phyloP scores from a whole-genome alignment of 305 asterid genomes.

The Nicotiana rustica region DNA sequence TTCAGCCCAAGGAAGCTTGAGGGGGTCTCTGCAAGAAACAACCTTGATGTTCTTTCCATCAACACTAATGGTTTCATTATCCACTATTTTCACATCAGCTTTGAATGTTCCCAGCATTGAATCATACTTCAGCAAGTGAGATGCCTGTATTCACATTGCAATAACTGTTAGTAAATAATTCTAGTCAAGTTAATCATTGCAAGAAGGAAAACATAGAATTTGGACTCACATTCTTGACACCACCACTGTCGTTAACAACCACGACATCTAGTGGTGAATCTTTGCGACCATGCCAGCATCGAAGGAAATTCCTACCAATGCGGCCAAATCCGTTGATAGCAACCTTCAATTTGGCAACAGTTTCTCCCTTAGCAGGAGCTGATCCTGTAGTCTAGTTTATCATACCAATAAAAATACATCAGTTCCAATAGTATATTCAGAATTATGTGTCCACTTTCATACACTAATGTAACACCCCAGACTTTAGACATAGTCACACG shows the following conservation, averaged over 20 bases:
- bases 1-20: constrained; percentile 96
- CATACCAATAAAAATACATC: constrained; percentile 26
- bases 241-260: constrained; percentile 92
- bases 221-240: constrained; percentile 83
- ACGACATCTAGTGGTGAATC: constrained; percentile 91
- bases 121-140: constrained; percentile 95
- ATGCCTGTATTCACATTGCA: constrained; percentile 60
- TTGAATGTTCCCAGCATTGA: constrained; percentile 96
- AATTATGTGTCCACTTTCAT: not conserved
- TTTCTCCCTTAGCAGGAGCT: constrained; percentile 64
- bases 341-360: constrained; percentile 83
- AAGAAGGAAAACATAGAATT: not conserved
- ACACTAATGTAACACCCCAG: no score
- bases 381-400: constrained; percentile 64
- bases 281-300: constrained; percentile 98
- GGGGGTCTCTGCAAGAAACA: constrained; percentile 90
- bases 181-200: not conserved
- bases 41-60: constrained; percentile 89
- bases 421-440: not conserved
- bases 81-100: constrained; percentile 83
- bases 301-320: constrained; percentile 96
- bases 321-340: constrained; percentile 97
- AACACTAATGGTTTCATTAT: constrained; percentile 86
- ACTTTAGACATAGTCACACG: no score
- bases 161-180: not conserved